phyloP scores from a whole-genome alignment of 2,329 filamentous ascomycete species.

The Pseudodiploospora longispora region DNA sequence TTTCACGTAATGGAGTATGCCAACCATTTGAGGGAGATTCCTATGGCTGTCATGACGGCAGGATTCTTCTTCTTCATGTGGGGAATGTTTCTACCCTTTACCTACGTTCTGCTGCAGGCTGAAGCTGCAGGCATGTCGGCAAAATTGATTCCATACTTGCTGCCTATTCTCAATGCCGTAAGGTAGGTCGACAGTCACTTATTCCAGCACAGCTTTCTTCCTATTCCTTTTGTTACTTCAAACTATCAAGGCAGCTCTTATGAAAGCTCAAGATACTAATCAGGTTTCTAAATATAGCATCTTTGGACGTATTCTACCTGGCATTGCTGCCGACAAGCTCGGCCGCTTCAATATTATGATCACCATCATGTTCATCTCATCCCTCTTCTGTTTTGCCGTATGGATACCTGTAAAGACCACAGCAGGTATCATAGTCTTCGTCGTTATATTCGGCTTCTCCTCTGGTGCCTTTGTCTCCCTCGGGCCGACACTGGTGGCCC shows the following conservation, averaged over 20 bases:
- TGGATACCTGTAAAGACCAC: constrained; percentile 43
- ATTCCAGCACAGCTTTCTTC: background rate
- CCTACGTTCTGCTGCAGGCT: constrained; percentile 43
- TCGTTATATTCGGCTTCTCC: constrained; percentile 60
- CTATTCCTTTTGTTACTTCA: too few species aligned
- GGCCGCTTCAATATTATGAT: constrained; percentile 43
- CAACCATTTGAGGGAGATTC: constrained; percentile 36
- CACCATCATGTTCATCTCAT: constrained; percentile 41
- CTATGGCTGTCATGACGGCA: constrained; percentile 33
- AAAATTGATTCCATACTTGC: constrained; percentile 35
- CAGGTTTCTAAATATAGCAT: constrained; percentile 26
- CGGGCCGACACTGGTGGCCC: constrained; percentile 55
- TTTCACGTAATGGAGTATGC: constrained; percentile 40
- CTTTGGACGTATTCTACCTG: constrained; percentile 43
- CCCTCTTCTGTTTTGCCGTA: constrained; percentile 36
- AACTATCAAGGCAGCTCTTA: too few species aligned
- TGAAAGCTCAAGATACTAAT: too few species aligned
- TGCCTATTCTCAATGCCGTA: constrained; percentile 50
- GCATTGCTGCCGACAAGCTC: constrained; percentile 36
- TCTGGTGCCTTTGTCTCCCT: constrained; percentile 60
- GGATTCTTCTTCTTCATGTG: constrained; percentile 48
- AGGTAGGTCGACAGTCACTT: constrained; percentile 24
- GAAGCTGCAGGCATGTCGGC: constrained; percentile 33
- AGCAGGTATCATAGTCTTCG: constrained; percentile 54
- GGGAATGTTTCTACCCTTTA: constrained; percentile 48